phyloP scores from a whole-genome alignment of 2,329 filamentous ascomycete genomes.

The Grosmannia penicillata region DNA sequence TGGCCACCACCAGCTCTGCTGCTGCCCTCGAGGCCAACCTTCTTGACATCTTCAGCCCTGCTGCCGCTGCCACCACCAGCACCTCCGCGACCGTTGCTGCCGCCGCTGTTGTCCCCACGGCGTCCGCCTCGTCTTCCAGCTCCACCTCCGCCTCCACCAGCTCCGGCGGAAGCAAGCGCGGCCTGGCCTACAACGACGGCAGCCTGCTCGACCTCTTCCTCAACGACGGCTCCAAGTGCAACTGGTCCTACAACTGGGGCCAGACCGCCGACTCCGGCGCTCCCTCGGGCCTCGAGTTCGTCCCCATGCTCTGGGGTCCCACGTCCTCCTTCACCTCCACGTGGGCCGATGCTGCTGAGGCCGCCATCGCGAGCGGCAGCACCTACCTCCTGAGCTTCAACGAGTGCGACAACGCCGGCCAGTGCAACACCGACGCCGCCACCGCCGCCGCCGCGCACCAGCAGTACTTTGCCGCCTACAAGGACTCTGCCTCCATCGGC shows the following conservation, averaged over 20 bases:
- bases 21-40: constrained; percentile 7
- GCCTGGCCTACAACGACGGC: constrained; percentile 52
- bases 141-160: constrained; percentile 11
- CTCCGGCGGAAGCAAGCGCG: constrained; percentile 50
- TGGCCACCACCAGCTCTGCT: constrained; percentile 1
- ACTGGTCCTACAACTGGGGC: constrained; percentile 59
- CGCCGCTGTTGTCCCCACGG: constrained; percentile 4
- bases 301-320: constrained; percentile 54
- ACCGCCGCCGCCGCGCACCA: constrained; percentile 38
- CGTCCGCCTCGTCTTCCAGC: constrained; percentile 8
- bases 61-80: constrained; percentile 10
- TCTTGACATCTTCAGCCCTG: too few species aligned
- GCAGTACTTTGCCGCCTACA: constrained; percentile 38
- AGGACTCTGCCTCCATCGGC: constrained; percentile 37
- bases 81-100: constrained; percentile 1
- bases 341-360: constrained; percentile 36
- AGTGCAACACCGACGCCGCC: constrained; percentile 41
- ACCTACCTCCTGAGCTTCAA: constrained; percentile 53
- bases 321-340: constrained; percentile 22
- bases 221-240: constrained; percentile 24
- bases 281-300: constrained; percentile 34
- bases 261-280: constrained; percentile 24
- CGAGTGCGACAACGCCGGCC: constrained; percentile 49
- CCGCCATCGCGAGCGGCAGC: constrained; percentile 37
- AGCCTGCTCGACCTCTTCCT: constrained; percentile 36